Evolutionary conservation across 139 green algal species (phyloP).

Genomic region (Chlorella vulgaris): DNA sequence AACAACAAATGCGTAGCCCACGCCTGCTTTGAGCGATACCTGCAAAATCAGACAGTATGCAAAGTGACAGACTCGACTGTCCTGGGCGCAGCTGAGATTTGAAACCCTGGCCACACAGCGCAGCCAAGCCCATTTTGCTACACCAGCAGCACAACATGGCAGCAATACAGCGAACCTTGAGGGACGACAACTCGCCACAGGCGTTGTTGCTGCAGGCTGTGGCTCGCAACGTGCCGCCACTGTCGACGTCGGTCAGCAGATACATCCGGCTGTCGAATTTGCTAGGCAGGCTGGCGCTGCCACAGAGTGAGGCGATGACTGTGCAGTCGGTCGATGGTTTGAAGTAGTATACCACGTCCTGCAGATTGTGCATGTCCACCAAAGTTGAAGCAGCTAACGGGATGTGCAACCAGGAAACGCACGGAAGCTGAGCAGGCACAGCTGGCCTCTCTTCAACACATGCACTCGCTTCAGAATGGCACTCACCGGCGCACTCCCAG

Average conservation of each 20-base stretch:
- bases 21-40: conserved; percentile 30
- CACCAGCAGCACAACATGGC: background rate
- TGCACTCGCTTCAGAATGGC: too few relatives aligned
- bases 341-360: conserved; percentile 57
- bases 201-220: conserved; percentile 47
- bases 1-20: conserved; percentile 51
- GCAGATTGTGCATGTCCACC: background rate
- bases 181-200: conserved; percentile 37
- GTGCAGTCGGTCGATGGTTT: conserved; percentile 15
- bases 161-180: conserved; percentile 12
- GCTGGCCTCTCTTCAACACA: too few relatives aligned
- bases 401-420: too few relatives aligned
- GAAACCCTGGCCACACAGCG: too few relatives aligned
- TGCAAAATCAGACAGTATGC: background rate
- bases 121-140: too few relatives aligned
- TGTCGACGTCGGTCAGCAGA: conserved; percentile 36
- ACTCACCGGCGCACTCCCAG: conserved; percentile 22
- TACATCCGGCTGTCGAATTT: conserved; percentile 53
- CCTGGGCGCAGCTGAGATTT: too few relatives aligned
- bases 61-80: too few relatives aligned
- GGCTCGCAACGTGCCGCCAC: background rate
- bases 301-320: conserved; percentile 46
- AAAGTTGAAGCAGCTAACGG: background rate
- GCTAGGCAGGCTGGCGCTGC: background rate
- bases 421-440: too few relatives aligned